Evolutionary conservation across 1,284 basidiomycete species (phyloP).

Genomic region (Puccinia triticina): DNA sequence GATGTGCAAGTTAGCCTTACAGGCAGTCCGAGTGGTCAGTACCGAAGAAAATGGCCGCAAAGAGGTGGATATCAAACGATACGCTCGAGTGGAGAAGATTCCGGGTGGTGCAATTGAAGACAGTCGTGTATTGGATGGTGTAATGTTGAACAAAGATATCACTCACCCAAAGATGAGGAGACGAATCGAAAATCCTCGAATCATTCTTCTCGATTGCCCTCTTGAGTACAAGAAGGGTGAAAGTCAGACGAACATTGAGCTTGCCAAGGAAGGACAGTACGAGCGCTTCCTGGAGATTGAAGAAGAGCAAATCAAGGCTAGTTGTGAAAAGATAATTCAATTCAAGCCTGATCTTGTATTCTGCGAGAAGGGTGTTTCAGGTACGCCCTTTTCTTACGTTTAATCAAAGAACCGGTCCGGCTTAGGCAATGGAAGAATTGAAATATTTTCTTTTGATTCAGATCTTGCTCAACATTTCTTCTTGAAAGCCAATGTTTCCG

Average conservation of each 20-base stretch:
- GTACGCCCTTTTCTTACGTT: slow-evolving; percentile 62
- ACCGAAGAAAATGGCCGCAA: slow-evolving; percentile 68
- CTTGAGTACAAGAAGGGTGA: slow-evolving; percentile 99
- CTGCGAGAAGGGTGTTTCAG: slow-evolving; percentile 96
- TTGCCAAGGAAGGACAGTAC: slow-evolving; percentile 92
- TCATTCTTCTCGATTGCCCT: slow-evolving; percentile 90
- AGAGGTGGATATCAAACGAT: slow-evolving; percentile 96
- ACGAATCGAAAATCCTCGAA: slow-evolving; percentile 84
- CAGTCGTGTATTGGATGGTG: slow-evolving; percentile 80
- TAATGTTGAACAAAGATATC: slow-evolving; percentile 99
- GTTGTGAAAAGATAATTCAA: slow-evolving; percentile 85
- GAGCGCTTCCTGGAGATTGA: slow-evolving; percentile 89
- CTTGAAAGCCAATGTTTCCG: slow-evolving; percentile 83
- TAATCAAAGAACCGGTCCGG: neutral
- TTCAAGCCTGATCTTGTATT: slow-evolving; percentile 94
- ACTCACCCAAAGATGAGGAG: slow-evolving; percentile 96
- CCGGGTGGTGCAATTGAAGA: slow-evolving; percentile 97
- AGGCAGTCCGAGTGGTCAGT: slow-evolving; percentile 83
- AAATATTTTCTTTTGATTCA: slow-evolving; percentile 57
- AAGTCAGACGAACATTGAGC: slow-evolving; percentile 97
- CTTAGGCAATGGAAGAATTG: neutral
- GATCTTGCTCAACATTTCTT: slow-evolving; percentile 94
- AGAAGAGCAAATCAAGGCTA: slow-evolving; percentile 90
- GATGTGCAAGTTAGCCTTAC: slow-evolving; percentile 92
- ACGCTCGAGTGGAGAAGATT: slow-evolving; percentile 95